These are phyloP conservation scores for Alternaria sp. DNA, from an alignment of 2,329 filamentous ascomycete species.

Conservation along the genomic window DNA sequence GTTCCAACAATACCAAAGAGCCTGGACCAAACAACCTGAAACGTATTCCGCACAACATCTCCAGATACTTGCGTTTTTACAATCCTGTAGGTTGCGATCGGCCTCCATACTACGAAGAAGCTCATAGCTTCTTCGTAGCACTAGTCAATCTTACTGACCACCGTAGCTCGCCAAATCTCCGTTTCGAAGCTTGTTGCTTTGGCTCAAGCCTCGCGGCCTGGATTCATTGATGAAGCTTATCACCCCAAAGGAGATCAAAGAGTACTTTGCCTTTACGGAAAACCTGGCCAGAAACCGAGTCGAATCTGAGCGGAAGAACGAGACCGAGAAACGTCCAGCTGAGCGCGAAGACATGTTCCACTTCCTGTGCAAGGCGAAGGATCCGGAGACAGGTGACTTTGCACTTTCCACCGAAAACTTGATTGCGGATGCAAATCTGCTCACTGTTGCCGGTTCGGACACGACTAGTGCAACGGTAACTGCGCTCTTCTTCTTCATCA, in stretches of 20 bases:
- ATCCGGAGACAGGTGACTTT: constrained; percentile 50
- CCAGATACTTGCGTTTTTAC: constrained; percentile 17
- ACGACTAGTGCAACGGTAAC: constrained; percentile 21
- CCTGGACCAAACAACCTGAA: constrained; percentile 28
- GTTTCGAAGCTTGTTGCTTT: constrained; percentile 19
- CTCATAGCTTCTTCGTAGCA: not conserved
- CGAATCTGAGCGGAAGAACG: constrained; percentile 2
- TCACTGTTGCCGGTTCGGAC: constrained; percentile 29
- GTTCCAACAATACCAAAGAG: constrained; percentile 46
- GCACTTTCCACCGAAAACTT: constrained; percentile 49
- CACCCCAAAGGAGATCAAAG: constrained; percentile 13
- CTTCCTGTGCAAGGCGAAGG: constrained; percentile 51
- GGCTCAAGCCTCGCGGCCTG: constrained; percentile 25
- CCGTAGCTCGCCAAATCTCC: constrained; percentile 21
- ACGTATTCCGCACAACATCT: constrained; percentile 20
- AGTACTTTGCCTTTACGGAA: constrained; percentile 18
- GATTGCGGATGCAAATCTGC: constrained; percentile 32
- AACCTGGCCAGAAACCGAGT: constrained; percentile 11
- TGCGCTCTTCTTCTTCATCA: constrained; percentile 25
- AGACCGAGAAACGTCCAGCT: constrained; percentile 9
- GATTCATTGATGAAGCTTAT: constrained; percentile 18
- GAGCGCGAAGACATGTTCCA: constrained; percentile 51
- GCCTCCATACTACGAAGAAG: not conserved
- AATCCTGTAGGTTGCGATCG: constrained; percentile 13
- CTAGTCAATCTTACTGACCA: not conserved